These are phyloP conservation scores for Talaromyces albobiverticillius DNA, from an alignment of 2,329 filamentous ascomycete genomes.

Conservation along the genomic window DNA sequence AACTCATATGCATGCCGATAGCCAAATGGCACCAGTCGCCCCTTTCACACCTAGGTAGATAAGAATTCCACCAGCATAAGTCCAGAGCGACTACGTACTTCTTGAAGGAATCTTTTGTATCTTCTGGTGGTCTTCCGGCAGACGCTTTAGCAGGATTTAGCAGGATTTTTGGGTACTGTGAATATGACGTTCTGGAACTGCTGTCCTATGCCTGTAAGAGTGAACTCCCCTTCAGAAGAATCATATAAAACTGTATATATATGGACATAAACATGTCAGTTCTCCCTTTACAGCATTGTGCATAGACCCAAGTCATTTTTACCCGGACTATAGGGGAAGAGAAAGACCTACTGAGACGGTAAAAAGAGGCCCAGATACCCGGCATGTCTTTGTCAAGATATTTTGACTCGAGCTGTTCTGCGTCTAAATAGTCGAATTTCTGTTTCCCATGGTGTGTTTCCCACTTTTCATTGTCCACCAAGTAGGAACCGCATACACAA, in stretches of 20 bases:
- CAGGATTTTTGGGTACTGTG: constrained; percentile 1
- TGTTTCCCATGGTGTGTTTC: neutral
- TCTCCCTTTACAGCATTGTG: neutral
- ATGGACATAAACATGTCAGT: constrained; percentile 1
- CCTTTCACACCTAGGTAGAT: neutral
- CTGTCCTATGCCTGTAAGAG: constrained; percentile 7
- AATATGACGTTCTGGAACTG: neutral
- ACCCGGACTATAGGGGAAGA: neutral
- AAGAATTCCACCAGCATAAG: neutral
- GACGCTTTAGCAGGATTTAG: no score
- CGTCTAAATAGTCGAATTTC: neutral
- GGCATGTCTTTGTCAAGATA: no score
- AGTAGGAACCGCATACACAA: no score
- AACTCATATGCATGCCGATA: constrained; percentile 8
- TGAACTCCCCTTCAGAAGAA: neutral
- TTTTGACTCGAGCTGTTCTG: constrained; percentile 1
- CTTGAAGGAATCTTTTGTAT: neutral
- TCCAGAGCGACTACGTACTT: neutral
- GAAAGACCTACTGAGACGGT: constrained; percentile 4
- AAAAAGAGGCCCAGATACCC: constrained; percentile 1
- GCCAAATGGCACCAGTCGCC: neutral
- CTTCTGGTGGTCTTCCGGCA: neutral
- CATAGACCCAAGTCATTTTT: neutral
- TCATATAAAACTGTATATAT: constrained; percentile 6
- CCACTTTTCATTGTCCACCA: neutral